Evolutionary conservation across 768 basidiomycete genomes (phyloP).

Genomic region (Rhizopogon vesiculosus): DNA sequence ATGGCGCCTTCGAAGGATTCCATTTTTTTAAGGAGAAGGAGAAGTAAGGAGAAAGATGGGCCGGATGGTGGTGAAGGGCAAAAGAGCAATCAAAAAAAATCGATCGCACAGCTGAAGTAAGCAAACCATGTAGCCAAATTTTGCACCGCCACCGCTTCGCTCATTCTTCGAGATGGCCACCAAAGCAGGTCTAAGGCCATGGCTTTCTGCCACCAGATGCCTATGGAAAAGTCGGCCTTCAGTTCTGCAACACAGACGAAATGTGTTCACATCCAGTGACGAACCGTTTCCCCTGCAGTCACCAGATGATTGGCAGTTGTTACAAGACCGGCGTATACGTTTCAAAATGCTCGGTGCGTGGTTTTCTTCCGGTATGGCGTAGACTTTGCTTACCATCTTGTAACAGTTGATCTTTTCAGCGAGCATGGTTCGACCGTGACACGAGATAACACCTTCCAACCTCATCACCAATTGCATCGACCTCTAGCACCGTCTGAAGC

Average conservation of each 20-base stretch:
- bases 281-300: slow-evolving; percentile 33
- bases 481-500: slow-evolving; percentile 56
- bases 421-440: slow-evolving; percentile 77
- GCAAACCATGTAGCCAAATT: slow-evolving; percentile 20
- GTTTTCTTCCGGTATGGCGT: slow-evolving; percentile 13
- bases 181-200: slow-evolving; percentile 14
- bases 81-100: slow-evolving; percentile 34
- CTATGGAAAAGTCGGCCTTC: slow-evolving; percentile 7
- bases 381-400: slow-evolving; percentile 7
- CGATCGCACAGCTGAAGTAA: slow-evolving; percentile 52
- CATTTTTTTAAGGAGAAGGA: slow-evolving; percentile 52
- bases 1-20: slow-evolving; percentile 97
- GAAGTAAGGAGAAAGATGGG: slow-evolving; percentile 27
- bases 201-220: slow-evolving; percentile 19
- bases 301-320: slow-evolving; percentile 58
- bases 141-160: slow-evolving; percentile 26
- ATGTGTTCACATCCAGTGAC: not conserved
- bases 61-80: slow-evolving; percentile 28
- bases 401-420: slow-evolving; percentile 55
- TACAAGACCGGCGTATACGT: slow-evolving; percentile 57
- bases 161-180: slow-evolving; percentile 21
- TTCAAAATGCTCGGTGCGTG: slow-evolving; percentile 49
- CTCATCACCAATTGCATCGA: slow-evolving; percentile 63
- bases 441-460: slow-evolving; percentile 63
- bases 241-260: not conserved